Conservation (phyloP, 2,329 filamentous ascomycete genomes). For the Gnomoniopsis sp. region DNA sequence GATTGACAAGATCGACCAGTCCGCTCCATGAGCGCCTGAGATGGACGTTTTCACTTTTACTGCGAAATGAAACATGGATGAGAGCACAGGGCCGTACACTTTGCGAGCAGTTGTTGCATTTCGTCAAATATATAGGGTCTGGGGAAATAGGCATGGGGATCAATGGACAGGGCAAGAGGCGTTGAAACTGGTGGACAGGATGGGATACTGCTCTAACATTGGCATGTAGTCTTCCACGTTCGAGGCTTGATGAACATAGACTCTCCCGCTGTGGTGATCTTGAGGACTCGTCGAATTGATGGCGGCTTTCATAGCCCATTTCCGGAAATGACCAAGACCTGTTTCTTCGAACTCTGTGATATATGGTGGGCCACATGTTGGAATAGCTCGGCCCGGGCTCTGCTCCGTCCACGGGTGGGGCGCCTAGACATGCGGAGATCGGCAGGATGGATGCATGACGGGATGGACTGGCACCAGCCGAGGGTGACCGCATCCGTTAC, state of each 20-base stretch:
- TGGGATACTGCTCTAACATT: not conserved
- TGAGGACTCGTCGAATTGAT: not conserved
- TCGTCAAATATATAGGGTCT: conserved; percentile 15
- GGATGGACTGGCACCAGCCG: not conserved
- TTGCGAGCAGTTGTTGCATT: conserved; percentile 14
- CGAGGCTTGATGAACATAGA: not conserved
- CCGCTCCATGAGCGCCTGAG: not conserved
- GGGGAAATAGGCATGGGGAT: not conserved
- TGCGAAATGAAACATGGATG: not conserved
- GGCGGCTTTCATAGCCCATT: conserved; percentile 4
- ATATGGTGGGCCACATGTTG: not conserved
- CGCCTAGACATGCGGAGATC: conserved; percentile 6
- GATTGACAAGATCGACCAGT: not conserved
- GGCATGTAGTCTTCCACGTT: not conserved
- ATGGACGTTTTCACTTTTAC: not conserved
- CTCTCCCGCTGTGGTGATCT: not conserved
- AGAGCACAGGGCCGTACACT: not conserved
- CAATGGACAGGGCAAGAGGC: conserved; percentile 2
- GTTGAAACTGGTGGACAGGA: conserved; percentile 2
- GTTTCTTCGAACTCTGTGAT: not conserved
- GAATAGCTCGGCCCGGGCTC: not conserved
- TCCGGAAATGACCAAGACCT: not conserved
- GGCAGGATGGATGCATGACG: conserved; percentile 1
- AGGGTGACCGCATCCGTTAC: conserved; percentile 11
- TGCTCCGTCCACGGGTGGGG: not conserved